phyloP scores from a whole-genome alignment of 306 rosid species.

The Corylus heterophylla region DNA sequence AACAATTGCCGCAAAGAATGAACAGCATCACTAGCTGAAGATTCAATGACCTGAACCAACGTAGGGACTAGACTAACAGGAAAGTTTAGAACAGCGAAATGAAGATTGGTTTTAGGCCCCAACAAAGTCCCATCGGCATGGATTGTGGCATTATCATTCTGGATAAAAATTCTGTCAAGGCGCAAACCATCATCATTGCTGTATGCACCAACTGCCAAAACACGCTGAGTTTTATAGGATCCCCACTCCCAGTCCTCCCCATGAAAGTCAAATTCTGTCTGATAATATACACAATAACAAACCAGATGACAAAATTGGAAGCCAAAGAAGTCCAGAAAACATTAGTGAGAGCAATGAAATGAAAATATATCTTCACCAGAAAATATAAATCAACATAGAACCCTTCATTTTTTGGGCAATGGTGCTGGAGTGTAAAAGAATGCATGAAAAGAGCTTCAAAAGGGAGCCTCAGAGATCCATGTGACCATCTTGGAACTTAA shows the following conservation, averaged over 20 bases:
- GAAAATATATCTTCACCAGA: not conserved
- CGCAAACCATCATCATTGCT: constrained; percentile 76
- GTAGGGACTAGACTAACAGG: constrained; percentile 91
- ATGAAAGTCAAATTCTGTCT: constrained; percentile 93
- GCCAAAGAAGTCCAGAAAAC: constrained; percentile 8
- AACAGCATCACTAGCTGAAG: constrained; percentile 69
- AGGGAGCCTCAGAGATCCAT: not conserved
- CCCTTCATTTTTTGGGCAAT: not conserved
- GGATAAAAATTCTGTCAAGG: constrained; percentile 70
- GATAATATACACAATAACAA: constrained; percentile 39
- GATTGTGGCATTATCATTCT: constrained; percentile 86
- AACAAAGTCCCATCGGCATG: constrained; percentile 95
- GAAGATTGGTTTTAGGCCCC: constrained; percentile 86
- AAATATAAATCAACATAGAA: not conserved
- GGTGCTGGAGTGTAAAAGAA: not conserved
- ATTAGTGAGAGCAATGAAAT: constrained; percentile 4
- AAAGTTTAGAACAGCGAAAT: constrained; percentile 87
- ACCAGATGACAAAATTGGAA: constrained; percentile 28
- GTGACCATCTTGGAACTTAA: not conserved
- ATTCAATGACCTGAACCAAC: constrained; percentile 72
- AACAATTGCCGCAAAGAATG: constrained; percentile 68
- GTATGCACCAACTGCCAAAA: constrained; percentile 80
- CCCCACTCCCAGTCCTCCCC: constrained; percentile 99
- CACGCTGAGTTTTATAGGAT: constrained; percentile 78
- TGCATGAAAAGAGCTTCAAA: not conserved